Base-by-base conservation (phyloP, 768 basidiomycete genomes). In the Rubroboletus satanas region DNA sequence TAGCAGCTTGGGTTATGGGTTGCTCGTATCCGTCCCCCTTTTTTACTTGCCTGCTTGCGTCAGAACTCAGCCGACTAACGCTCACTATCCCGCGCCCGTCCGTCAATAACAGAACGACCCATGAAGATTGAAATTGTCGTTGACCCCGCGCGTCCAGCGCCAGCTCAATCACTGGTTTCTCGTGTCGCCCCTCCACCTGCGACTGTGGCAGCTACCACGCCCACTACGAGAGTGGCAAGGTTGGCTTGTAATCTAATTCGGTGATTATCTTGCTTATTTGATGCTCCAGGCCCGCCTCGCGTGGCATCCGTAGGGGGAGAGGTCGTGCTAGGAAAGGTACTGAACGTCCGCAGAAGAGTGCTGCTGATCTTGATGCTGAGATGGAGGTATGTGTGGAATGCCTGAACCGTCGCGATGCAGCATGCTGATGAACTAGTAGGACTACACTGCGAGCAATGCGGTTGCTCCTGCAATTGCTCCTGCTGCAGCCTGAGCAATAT, bases 71-170 rank as follows among this genome's bases (percentile, higher is more conserved):
- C 68, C 71, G 60, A 67, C 69, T 72, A 61, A 69, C 52, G 56
- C 63, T 66, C 59, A 69, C 69, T 74, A 61, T 73, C 64, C 38
- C 55, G 66, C 75, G 56, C 54, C 46, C 71, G 60, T 66, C 61
- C 65, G 58, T 62, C 70, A 62, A 66, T 70, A 73, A 73, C 68
- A 98, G 96, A 91, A 81, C 90, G 91, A 62, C 90, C 93, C 23
- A 97, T 98, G 94, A 96, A 94, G 80, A 94, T 98, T 59, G 96
- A 99, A 80, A 92, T 98, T 61, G 84, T 98, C 43, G 81, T 96
- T 70, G 92, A 96, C 75, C 92, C 92, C 12, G 80, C 85, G 43
- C 80, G 82, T 41, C 76, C 86, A n/a, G 78, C 83, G 7, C 73
- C 82, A 11, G 71, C 77, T 10, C 77, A 77, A 18, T 80, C 90